Evolutionary conservation across 768 basidiomycete species (phyloP).

Genomic region (Pleurotus citrinopileatus): DNA sequence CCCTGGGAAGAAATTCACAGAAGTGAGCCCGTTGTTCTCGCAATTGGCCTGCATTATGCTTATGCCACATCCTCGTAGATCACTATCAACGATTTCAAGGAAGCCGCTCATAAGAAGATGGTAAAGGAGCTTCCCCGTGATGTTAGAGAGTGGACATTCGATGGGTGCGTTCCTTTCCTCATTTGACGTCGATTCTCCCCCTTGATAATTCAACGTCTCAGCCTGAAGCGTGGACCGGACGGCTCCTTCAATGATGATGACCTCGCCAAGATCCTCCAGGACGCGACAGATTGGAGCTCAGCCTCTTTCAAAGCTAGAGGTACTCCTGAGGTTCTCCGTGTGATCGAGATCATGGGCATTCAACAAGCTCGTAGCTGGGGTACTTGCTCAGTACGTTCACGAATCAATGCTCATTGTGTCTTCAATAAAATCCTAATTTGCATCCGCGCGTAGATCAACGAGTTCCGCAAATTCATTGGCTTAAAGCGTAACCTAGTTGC

Average conservation of each 20-base stretch:
- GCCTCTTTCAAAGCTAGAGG: slow-evolving; percentile 69
- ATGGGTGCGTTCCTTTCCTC: slow-evolving; percentile 32
- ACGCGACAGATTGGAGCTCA: slow-evolving; percentile 57
- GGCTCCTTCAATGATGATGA: slow-evolving; percentile 64
- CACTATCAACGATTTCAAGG: slow-evolving; percentile 34
- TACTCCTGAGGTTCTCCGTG: slow-evolving; percentile 59
- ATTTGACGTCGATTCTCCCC: not conserved
- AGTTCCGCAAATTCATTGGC: slow-evolving; percentile 70
- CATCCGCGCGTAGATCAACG: slow-evolving; percentile 55
- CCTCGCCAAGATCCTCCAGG: slow-evolving; percentile 58
- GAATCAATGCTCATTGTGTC: not conserved
- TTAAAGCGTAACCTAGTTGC: slow-evolving; percentile 49
- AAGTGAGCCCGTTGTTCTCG: slow-evolving; percentile 25
- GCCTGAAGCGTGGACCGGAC: slow-evolving; percentile 45
- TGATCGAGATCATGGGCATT: slow-evolving; percentile 70
- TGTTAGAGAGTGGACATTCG: slow-evolving; percentile 54
- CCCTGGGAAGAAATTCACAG: slow-evolving; percentile 32
- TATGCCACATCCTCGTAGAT: slow-evolving; percentile 21
- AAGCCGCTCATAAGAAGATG: slow-evolving; percentile 27
- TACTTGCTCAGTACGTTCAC: slow-evolving; percentile 56
- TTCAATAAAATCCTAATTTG: not conserved
- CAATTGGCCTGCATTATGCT: not conserved
- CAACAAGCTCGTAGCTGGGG: slow-evolving; percentile 67
- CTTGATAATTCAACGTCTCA: slow-evolving; percentile 18
- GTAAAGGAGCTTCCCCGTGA: slow-evolving; percentile 23